Percentiles rank a stretch among this genome's conserved stretches.
Evolutionary conservation across 2,329 filamentous ascomycete species (phyloP).

Genomic region (Colletotrichum truncatum): DNA sequence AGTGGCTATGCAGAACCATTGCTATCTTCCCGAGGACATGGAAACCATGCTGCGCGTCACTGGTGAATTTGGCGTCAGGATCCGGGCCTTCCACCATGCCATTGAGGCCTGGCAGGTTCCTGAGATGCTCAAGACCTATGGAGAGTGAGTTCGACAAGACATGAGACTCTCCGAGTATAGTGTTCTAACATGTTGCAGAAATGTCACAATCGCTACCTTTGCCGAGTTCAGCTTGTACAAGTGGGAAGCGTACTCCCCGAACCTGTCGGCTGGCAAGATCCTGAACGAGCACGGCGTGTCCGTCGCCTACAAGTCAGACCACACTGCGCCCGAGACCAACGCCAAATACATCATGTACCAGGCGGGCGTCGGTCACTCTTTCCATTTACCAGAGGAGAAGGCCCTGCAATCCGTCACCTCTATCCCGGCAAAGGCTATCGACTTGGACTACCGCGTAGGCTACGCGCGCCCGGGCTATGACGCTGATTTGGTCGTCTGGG

Average conservation of each 20-base stretch:
- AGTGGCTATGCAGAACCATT: conserved; percentile 53
- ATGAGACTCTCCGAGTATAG: background rate
- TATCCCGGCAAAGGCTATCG: conserved; percentile 52
- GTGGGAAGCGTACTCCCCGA: conserved; percentile 50
- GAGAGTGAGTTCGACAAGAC: conserved; percentile 36
- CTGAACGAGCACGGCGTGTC: conserved; percentile 49
- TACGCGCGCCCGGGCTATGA: conserved; percentile 55
- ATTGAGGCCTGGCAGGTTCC: conserved; percentile 50
- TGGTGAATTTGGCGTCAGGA: conserved; percentile 51
- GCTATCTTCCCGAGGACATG: conserved; percentile 53
- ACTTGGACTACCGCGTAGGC: conserved; percentile 53
- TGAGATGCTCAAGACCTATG: conserved; percentile 47
- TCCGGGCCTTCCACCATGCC: conserved; percentile 52
- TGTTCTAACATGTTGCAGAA: conserved; percentile 33
- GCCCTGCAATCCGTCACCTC: conserved; percentile 55
- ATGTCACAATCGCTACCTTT: conserved; percentile 54
- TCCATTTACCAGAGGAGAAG: conserved; percentile 48
- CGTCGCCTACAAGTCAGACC: conserved; percentile 55
- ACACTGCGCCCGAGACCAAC: conserved; percentile 42
- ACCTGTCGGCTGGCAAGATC: conserved; percentile 49
- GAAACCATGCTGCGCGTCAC: conserved; percentile 52
- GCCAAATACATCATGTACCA: conserved; percentile 53
- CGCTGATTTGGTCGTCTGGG: conserved; percentile 60
- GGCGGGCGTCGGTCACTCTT: conserved; percentile 51
- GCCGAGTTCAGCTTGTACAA: conserved; percentile 52